A percentile compares a stretch with the other conserved stretches of the same genome.
These are phyloP conservation scores for Nicotiana benthamiana DNA, from an alignment of 257 asterid genomes.

Conservation along the genomic window DNA sequence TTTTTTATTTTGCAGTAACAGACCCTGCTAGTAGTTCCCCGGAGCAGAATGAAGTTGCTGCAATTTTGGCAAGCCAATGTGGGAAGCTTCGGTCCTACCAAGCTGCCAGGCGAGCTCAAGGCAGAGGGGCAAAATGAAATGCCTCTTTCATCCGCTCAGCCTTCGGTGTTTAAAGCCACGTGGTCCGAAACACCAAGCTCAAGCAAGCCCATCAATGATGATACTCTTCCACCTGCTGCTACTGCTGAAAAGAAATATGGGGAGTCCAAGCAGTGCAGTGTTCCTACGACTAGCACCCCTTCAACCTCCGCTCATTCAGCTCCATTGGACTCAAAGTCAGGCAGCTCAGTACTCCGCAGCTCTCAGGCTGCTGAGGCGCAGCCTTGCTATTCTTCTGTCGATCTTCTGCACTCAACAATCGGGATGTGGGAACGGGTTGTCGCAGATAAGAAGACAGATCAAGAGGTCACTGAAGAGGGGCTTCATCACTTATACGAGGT, in stretches of 20 bases:
- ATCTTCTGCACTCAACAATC: background rate
- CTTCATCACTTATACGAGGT: background rate
- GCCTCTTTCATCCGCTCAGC: background rate
- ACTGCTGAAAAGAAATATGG: background rate
- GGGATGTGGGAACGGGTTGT: background rate
- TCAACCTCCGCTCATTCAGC: background rate
- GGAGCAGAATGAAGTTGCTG: background rate
- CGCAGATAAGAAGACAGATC: background rate
- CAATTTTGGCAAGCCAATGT: conserved; percentile 4
- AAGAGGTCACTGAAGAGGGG: conserved; percentile 6
- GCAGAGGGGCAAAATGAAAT: background rate
- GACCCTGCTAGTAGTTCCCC: background rate
- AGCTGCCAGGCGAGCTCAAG: background rate
- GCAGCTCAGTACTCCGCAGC: background rate
- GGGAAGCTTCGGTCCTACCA: background rate
- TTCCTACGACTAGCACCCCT: background rate
- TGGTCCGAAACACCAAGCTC: background rate
- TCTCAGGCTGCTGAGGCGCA: background rate
- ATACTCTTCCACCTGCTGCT: background rate
- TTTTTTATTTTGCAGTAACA: background rate
- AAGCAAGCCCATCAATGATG: background rate
- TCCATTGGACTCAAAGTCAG: background rate
- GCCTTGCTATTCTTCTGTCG: background rate
- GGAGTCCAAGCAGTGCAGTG: background rate
- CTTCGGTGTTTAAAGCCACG: too few species aligned